Evolutionary conservation across 2,329 filamentous ascomycete species (phyloP).

Genomic region (Apiospora phragmitis): DNA sequence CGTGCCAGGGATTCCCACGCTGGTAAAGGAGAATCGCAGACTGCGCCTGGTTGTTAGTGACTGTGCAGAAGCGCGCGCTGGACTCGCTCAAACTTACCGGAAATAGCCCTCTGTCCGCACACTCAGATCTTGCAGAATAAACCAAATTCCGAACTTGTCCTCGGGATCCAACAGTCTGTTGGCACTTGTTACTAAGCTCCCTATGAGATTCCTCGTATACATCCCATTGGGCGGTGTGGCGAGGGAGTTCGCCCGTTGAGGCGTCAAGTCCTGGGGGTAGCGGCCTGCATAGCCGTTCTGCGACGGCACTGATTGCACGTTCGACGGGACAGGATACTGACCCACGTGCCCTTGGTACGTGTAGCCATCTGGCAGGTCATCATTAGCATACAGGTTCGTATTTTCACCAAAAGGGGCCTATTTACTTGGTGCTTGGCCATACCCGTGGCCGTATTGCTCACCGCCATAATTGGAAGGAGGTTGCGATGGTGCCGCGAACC

Average conservation of each 20-base stretch:
- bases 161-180: constrained; percentile 78
- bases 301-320: constrained; percentile 35
- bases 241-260: constrained; percentile 17
- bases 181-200: constrained; percentile 85
- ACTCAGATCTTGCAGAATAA: constrained; percentile 91
- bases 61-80: neutral
- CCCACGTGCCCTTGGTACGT: neutral
- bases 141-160: constrained; percentile 90
- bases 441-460: neutral
- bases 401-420: neutral
- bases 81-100: constrained; percentile 57
- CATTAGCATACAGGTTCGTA: neutral
- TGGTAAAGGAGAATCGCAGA: constrained; percentile 75
- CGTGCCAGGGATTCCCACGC: constrained; percentile 63
- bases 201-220: constrained; percentile 94
- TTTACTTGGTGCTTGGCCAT: constrained; percentile 1
- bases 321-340: neutral
- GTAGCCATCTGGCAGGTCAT: neutral
- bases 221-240: constrained; percentile 67
- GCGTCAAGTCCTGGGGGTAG: constrained; percentile 18
- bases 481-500: neutral
- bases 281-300: constrained; percentile 24
- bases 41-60: constrained; percentile 35
- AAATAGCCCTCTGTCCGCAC: constrained; percentile 92
- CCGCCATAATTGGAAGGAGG: neutral